Percentiles rank a stretch among this genome's conserved stretches.
Conservation (phyloP, 2,329 filamentous ascomycete genomes). For the Pseudogymnoascus sp. region DNA sequence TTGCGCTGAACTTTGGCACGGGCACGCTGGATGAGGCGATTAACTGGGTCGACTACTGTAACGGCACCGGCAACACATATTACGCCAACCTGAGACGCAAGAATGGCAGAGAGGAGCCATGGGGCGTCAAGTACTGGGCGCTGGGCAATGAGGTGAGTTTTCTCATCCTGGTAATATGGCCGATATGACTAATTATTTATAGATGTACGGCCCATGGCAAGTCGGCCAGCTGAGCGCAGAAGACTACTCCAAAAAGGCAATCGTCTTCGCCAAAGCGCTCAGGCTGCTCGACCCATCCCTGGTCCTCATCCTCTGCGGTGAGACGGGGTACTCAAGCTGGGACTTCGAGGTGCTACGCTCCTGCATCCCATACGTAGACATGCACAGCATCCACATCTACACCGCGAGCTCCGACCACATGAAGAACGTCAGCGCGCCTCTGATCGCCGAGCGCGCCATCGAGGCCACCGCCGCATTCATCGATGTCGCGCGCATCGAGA, state of each 20-base stretch:
- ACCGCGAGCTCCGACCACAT: conserved; percentile 39
- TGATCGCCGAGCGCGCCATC: conserved; percentile 56
- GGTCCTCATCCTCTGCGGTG: conserved; percentile 54
- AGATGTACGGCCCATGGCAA: conserved; percentile 35
- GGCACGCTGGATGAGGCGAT: conserved; percentile 47
- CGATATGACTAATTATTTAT: not conserved
- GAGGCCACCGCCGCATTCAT: conserved; percentile 52
- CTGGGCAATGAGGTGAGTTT: conserved; percentile 58
- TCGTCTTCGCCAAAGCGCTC: conserved; percentile 49
- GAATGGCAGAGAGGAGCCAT: conserved; percentile 68
- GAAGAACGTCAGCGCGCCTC: conserved; percentile 46
- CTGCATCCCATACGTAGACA: conserved; percentile 52
- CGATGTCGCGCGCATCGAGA: conserved; percentile 54
- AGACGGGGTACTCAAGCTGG: conserved; percentile 52
- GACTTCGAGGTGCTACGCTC: conserved; percentile 54
- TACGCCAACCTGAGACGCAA: conserved; percentile 72
- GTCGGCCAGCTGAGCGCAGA: conserved; percentile 48
- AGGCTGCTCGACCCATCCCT: conserved; percentile 52
- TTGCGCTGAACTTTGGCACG: conserved; percentile 74
- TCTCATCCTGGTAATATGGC: no score
- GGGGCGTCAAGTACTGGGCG: conserved; percentile 79
- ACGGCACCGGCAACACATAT: conserved; percentile 65
- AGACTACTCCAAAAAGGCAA: conserved; percentile 47
- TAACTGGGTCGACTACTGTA: conserved; percentile 86
- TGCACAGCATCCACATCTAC: conserved; percentile 62